Base-by-base conservation (phyloP, 495 filamentous ascomycete species). In the Aspergillus coremiiformis region DNA sequence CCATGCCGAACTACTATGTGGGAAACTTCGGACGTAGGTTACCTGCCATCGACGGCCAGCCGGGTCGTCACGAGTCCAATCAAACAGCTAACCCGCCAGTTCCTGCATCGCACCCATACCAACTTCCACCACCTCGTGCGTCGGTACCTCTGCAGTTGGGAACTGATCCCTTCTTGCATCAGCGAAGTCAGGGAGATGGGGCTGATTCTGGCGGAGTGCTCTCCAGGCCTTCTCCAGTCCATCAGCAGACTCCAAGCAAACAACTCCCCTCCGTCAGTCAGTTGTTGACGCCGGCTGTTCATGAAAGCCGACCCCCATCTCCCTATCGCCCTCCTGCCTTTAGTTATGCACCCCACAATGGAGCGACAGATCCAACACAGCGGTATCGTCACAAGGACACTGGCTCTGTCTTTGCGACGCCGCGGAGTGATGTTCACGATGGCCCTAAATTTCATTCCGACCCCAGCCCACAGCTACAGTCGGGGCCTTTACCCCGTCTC, bases 1-100 rank as follows among this genome's bases (percentile, higher is more conserved):
- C 57, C 62, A 77, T 77, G 74, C 70, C 69, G 63, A 60, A 59
- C 49, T 74, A 68, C 54, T 71, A 71, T 55, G 66, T 65, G 53
- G 74, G 74, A 62, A 68, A 68, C 43, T 78, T 76, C 59, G 73
- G 75, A 62, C 68, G 71, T 69, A 75, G 70, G 67, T 75, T 73
- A 63, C 68, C 73, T 56, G 52, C 60, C 42, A 59, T 33, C 47
- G 65, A 71, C 50, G 50, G 58, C 29, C 54, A 57, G 47, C 56
- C 62, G 47, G 60, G 62, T 51, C 67, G 62, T 51, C 67, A 64
- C 55, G 59, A 66, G 49, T 55, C 60, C 45, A 62, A 67, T 53
- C 60, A 37, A 49, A 42, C 63, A 61, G 60, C 65, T 65, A 71
- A 71, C 57, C 59, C 57, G 27, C 62, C 61, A 66, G 68, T 63